Percentiles rank a stretch among this genome's conserved stretches.
Conservation (phyloP, 2,329 filamentous ascomycete genomes). For the Xenoacremonium recifei region DNA sequence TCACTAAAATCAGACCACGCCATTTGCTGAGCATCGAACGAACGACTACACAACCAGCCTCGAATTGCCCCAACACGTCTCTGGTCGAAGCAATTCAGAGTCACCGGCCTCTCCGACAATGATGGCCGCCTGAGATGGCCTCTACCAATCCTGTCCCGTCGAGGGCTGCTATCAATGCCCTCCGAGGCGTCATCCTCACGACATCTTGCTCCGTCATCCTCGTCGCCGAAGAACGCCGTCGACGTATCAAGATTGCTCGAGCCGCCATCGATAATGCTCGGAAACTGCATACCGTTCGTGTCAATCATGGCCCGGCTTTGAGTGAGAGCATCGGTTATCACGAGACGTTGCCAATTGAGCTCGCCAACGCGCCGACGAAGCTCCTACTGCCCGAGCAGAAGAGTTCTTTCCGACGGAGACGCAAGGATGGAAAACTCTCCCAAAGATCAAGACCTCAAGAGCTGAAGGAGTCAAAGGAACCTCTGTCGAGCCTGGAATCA, state of each 20-base stretch:
- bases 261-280: constrained; percentile 52
- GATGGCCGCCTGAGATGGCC: constrained; percentile 40
- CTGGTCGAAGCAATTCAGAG: constrained; percentile 2
- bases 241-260: constrained; percentile 50
- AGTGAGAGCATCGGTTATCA: constrained; percentile 24
- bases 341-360: constrained; percentile 20
- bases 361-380: constrained; percentile 24
- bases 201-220: constrained; percentile 57
- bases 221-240: constrained; percentile 56
- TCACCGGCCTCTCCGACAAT: constrained; percentile 12
- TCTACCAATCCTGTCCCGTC: constrained; percentile 50
- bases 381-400: constrained; percentile 12
- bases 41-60: constrained; percentile 21
- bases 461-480: too few relatives aligned
- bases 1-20: constrained; percentile 21
- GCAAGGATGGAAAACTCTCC: constrained; percentile 19
- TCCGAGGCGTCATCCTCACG: constrained; percentile 54
- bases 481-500: too few relatives aligned
- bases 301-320: constrained; percentile 27
- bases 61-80: neutral
- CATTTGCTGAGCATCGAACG: constrained; percentile 18
- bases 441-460: too few relatives aligned
- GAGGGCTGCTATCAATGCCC: constrained; percentile 53
- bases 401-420: constrained; percentile 28
- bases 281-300: constrained; percentile 43